A percentile compares a stretch with the other conserved stretches of the same genome.
Evolutionary conservation across 163 green algal species (phyloP).

Genomic region (Prototheca wickerhamii): DNA sequence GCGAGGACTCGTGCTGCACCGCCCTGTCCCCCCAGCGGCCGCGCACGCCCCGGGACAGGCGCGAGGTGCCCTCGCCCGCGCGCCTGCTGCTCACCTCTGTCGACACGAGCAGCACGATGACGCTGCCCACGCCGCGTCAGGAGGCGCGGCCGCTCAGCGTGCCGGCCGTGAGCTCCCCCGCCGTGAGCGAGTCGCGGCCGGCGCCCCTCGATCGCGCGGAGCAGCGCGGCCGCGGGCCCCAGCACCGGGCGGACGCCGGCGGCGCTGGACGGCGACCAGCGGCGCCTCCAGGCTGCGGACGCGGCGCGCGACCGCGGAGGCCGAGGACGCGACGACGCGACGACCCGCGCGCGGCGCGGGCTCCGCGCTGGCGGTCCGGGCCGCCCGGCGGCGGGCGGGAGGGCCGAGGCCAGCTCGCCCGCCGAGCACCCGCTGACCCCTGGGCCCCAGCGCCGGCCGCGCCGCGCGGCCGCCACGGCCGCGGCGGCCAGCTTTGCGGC

Average conservation of each 20-base stretch:
- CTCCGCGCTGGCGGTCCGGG: not conserved
- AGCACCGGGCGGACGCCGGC: too few relatives aligned
- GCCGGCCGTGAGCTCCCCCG: too few relatives aligned
- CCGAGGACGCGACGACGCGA: not conserved
- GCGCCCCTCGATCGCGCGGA: not conserved
- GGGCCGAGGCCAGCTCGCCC: not conserved
- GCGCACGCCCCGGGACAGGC: not conserved
- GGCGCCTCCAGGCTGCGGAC: too few relatives aligned
- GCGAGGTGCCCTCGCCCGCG: not conserved
- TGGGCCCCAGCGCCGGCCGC: not conserved
- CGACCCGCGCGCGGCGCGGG: too few relatives aligned
- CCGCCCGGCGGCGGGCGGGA: too few relatives aligned
- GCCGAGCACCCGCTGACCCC: not conserved
- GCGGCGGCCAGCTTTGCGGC: not conserved
- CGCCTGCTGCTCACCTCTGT: not conserved
- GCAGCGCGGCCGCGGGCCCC: too few relatives aligned
- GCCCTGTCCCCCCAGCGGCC: not conserved
- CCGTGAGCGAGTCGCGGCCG: not conserved
- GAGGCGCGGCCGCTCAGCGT: not conserved
- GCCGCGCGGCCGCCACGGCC: not conserved
- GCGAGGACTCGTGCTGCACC: conserved; percentile 1
- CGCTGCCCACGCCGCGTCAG: not conserved
- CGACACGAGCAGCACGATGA: not conserved
- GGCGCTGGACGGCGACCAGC: too few relatives aligned
- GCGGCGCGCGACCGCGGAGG: not conserved